A percentile compares a stretch with the other conserved stretches of the same genome.
Evolutionary conservation across 2,329 filamentous ascomycete genomes (phyloP).

Genomic region (Fonsecaea nubica): DNA sequence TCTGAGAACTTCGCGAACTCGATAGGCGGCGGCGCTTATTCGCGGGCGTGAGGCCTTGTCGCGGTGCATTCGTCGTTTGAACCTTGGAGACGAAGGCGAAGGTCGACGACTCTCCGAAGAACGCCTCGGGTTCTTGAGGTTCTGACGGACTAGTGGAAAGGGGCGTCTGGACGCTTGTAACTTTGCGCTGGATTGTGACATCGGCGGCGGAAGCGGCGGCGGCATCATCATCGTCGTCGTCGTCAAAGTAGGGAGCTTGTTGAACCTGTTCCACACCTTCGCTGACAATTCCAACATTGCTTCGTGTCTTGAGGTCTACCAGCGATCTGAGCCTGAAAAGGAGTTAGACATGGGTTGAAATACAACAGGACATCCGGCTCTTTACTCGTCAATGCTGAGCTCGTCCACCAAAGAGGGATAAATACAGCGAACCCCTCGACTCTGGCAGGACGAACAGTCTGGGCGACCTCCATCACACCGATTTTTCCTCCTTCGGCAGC

Average conservation of each 20-base stretch:
- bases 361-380: not conserved
- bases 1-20: not conserved
- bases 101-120: constrained; percentile 19
- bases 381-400: constrained; percentile 2
- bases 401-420: constrained; percentile 15
- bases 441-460: not conserved
- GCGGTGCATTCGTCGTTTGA: not conserved
- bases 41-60: not conserved
- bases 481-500: constrained; percentile 15
- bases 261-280: not conserved
- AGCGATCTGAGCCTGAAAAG: not conserved
- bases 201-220: not conserved
- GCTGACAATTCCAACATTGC: not conserved
- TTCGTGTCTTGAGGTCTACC: not conserved
- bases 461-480: constrained; percentile 12
- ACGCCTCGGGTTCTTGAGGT: constrained; percentile 1
- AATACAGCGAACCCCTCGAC: not conserved
- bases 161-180: not conserved
- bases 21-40: not conserved
- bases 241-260: not conserved
- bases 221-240: not conserved
- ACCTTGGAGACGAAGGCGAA: constrained; percentile 17
- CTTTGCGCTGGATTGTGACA: not conserved
- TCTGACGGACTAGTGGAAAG: not conserved
- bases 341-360: not conserved